Evolutionary conservation across 352 stramenopile genomes (phyloP), one percentile per base, ranked within the genome.

Genomic region (Phytophthora sp.): DNA sequence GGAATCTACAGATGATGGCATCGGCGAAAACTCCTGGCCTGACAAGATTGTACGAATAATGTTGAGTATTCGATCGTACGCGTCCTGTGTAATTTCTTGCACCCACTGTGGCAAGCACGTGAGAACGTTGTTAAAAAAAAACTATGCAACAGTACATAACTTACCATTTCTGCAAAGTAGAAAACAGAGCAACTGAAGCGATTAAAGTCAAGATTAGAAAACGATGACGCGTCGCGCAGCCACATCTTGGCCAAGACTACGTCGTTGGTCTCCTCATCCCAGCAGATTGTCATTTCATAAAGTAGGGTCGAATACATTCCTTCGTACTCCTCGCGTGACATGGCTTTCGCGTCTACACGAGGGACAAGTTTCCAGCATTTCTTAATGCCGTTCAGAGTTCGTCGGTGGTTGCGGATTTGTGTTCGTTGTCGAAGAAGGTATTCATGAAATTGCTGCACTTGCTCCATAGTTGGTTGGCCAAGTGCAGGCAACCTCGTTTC

Each of bases 141-240:
- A 43, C n/a, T 13, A n/a, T 24, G 1, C 21, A 39, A 9, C 8
- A n/a, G n/a, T n/a, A 17, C 3, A 18, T 42, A 17, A 23, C 65
- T 42, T 42, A 88, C 76, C 72, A 89, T 81, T 60, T 89, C 79
- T 32, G 66, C 66, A 37, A 79, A 90, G 34, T 63, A 76, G 45
- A 88, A 88, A 9, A 91, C 45, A 12, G 82, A 86, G 60, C 72
- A 87, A 54, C 69, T 77, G 39, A 88, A 91, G 24, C 79, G 74
- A 10, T 84, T 62, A 15, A 80, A 74, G 62, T 84, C 72, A 27
- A 89, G 57, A 5, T 68, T 48, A 12, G 31, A 1, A 46, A 82
- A 72, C 20, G 51, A 64, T 10, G 49, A 68, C 21, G 69, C 68
- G 39, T 87, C 75, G 8, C 73, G 75, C 23, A 55, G 53, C 68